Evolutionary conservation across 257 asterid species (phyloP).

Genomic region (Forsythia suspensa): DNA sequence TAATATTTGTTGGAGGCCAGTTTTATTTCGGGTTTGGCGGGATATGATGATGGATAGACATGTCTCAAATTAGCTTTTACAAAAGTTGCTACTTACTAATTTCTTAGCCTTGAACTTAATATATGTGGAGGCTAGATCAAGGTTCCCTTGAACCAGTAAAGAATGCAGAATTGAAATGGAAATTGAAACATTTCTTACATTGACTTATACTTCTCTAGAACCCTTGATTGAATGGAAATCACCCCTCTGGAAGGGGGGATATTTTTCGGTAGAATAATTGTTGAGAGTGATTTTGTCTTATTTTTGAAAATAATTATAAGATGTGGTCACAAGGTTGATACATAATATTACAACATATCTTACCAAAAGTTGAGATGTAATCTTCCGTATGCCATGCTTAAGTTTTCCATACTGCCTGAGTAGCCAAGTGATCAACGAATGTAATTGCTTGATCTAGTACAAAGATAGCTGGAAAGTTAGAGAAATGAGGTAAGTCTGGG

Average conservation of each 20-base stretch:
- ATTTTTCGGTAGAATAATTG: not conserved
- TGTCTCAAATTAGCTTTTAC: not conserved
- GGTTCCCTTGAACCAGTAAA: not conserved
- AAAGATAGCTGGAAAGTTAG: not conserved
- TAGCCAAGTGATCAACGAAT: not conserved
- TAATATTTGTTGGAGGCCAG: not conserved
- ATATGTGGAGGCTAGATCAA: not conserved
- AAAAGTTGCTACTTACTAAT: not conserved
- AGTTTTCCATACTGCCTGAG: not conserved
- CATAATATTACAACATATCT: not conserved
- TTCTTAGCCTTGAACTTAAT: not conserved
- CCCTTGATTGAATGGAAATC: not conserved
- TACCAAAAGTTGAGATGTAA: not conserved
- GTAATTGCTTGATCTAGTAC: not conserved
- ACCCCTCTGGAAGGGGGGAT: not conserved
- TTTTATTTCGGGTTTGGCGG: not conserved
- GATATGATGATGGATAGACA: not conserved
- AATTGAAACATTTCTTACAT: not conserved
- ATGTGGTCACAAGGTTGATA: not conserved
- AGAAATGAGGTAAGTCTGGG: not conserved
- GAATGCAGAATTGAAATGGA: not conserved
- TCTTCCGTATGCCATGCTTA: not conserved
- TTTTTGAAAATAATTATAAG: not conserved
- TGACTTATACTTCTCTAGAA: not conserved
- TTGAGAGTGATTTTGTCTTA: not conserved